A percentile compares a stretch with the other conserved stretches of the same genome.
These are phyloP conservation scores for Fusarium sp. DNA, from an alignment of 2,329 filamentous ascomycete genomes.

Conservation along the genomic window DNA sequence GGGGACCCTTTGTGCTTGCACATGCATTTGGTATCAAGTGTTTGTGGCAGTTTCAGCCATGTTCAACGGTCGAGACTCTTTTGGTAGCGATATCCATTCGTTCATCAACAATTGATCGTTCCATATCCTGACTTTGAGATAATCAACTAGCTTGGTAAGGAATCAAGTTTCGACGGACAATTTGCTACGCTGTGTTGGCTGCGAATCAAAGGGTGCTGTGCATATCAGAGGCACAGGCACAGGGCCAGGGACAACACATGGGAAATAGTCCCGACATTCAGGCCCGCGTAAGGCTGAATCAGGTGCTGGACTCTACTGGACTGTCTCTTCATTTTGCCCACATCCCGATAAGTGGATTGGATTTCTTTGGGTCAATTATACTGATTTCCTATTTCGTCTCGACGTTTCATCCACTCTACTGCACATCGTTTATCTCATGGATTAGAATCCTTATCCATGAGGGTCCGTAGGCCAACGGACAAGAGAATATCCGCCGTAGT, in stretches of 20 bases:
- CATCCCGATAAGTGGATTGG: background rate
- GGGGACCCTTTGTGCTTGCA: conserved; percentile 31
- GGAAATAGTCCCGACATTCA: conserved; percentile 32
- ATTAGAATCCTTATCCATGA: background rate
- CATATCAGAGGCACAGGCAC: conserved; percentile 18
- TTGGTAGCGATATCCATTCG: conserved; percentile 5
- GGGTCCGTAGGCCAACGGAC: conserved; percentile 1
- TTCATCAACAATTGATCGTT: background rate
- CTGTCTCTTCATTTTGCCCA: background rate
- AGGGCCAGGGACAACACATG: conserved; percentile 18
- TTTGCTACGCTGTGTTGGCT: conserved; percentile 6
- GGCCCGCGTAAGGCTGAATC: conserved; percentile 37
- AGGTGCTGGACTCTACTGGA: no score
- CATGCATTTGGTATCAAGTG: conserved; percentile 5
- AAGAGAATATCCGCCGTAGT: background rate
- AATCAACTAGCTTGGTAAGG: background rate
- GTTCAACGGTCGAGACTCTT: conserved; percentile 10
- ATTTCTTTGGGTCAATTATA: background rate
- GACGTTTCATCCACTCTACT: background rate
- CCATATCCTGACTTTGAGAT: background rate
- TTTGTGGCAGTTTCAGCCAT: conserved; percentile 29
- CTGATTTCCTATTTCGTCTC: conserved; percentile 17
- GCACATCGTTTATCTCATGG: conserved; percentile 3
- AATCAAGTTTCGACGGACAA: conserved; percentile 11
- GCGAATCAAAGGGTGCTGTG: conserved; percentile 14